Percentiles rank a stretch among this genome's conserved stretches.
phyloP scores from a whole-genome alignment of 148 eudicot genomes.

The Rhododendron williamsianum region DNA sequence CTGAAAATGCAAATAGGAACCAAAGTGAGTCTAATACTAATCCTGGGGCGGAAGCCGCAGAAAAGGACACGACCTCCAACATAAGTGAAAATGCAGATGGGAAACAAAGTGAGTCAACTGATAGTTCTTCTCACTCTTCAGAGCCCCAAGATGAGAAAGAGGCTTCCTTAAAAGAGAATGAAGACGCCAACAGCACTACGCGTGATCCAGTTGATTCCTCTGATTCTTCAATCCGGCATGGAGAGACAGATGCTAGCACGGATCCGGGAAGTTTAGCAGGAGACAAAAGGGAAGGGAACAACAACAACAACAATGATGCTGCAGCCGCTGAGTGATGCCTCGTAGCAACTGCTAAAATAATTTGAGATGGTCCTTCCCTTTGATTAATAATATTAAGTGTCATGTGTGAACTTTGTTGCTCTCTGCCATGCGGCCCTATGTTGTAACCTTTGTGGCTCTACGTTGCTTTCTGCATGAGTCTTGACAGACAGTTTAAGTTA shows the following conservation, averaged over 20 bases:
- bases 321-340: conserved; percentile 41
- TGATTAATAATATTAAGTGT: neutral
- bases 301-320: conserved; percentile 26
- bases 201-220: conserved; percentile 24
- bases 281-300: conserved; percentile 30
- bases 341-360: conserved; percentile 2
- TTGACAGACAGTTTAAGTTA: neutral
- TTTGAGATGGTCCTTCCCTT: too few relatives aligned
- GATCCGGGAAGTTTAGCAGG: conserved; percentile 48
- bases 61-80: neutral
- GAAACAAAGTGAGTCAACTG: neutral
- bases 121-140: conserved; percentile 9
- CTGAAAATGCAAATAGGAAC: conserved; percentile 13
- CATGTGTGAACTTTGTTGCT: neutral
- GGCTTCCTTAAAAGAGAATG: conserved; percentile 20
- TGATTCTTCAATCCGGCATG: conserved; percentile 37
- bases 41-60: conserved; percentile 11
- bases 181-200: conserved; percentile 10
- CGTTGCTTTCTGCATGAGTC: neutral
- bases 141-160: conserved; percentile 18
- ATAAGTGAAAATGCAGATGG: conserved; percentile 16
- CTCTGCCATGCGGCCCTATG: neutral
- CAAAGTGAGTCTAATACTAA: conserved; percentile 4
- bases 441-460: neutral
- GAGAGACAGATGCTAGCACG: conserved; percentile 41